Conservation (phyloP, 2,329 filamentous ascomycete genomes). For the Shiraia bambusicola region DNA sequence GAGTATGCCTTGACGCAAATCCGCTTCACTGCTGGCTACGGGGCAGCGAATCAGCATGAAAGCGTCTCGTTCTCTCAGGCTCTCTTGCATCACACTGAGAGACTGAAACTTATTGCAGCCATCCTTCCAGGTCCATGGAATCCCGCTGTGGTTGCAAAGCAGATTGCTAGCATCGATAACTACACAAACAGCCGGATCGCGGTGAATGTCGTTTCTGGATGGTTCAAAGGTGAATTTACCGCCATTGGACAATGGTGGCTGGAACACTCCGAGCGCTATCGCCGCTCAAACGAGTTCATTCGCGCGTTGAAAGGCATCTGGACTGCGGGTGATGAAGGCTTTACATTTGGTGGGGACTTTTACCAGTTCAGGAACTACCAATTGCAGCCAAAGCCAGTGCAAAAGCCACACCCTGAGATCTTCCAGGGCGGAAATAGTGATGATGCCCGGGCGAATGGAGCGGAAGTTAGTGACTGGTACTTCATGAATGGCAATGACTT, state of each 20-base stretch:
- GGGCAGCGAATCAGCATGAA: slow-evolving; percentile 54
- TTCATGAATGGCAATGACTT: slow-evolving; percentile 61
- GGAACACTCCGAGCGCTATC: slow-evolving; percentile 55
- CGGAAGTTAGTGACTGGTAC: slow-evolving; percentile 53
- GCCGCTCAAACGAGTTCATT: slow-evolving; percentile 54
- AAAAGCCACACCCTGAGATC: slow-evolving; percentile 53
- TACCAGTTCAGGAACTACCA: slow-evolving; percentile 56
- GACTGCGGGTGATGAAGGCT: slow-evolving; percentile 49
- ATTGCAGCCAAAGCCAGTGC: slow-evolving; percentile 54
- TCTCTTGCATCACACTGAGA: slow-evolving; percentile 50
- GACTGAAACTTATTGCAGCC: slow-evolving; percentile 55
- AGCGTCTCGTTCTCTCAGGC: slow-evolving; percentile 55
- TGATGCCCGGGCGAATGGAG: slow-evolving; percentile 54
- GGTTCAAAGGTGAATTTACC: slow-evolving; percentile 57
- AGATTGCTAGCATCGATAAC: slow-evolving; percentile 56
- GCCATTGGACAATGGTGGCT: slow-evolving; percentile 58
- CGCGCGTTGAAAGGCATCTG: slow-evolving; percentile 55
- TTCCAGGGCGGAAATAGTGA: slow-evolving; percentile 57
- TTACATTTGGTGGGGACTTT: slow-evolving; percentile 55
- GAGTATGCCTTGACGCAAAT: slow-evolving; percentile 57
- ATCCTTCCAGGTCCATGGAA: slow-evolving; percentile 45
- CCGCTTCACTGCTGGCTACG: slow-evolving; percentile 55
- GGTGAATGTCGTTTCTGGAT: slow-evolving; percentile 57
- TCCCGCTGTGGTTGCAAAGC: slow-evolving; percentile 55
- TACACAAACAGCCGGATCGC: slow-evolving; percentile 55